Base-by-base conservation (phyloP, 257 asterid genomes). In the Hygrophila difformis region DNA sequence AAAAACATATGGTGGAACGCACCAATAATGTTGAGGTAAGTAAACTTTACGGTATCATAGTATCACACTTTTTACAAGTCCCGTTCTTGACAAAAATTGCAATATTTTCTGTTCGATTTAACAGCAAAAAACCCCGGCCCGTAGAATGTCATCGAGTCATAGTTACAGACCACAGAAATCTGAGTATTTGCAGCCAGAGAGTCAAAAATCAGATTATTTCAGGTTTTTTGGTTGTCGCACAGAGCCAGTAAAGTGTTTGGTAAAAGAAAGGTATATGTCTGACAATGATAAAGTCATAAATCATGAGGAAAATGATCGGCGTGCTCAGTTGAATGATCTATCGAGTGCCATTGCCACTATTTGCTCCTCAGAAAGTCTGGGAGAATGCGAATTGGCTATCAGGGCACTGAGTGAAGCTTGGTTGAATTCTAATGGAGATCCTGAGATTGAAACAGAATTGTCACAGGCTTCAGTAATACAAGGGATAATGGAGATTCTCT, bases 371-470 rank as follows among this genome's bases (percentile, higher is more conserved):
- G 73, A 67, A 22, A 79, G 72, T 72, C 59, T 82, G 12, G 19
- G 34, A 3, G 84, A 86, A 2, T 77, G 96, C 41, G 94, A 82
- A 69, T 35, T 33, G 49, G 94, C 93, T 0, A 59, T 82, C 38
- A 84, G 93, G 12, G 44, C 47, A 38, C 44, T 86, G 15, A 51
- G 87, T 17, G 69, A 82, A 26, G 64, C 68, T n/a, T 86, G 93
- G 87, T 66, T 82, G n/a, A 58, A 75, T 41, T 65, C 76, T 19
- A 54, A 51, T 6, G 69, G 66, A n/a, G 81, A 65, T 61, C 17
- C 58, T 2, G 55, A 34, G 8, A 57, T 56, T 12, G 81, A 68
- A 60, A 55, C 26, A 3, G 65, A 51, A 9, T 51, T 75, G 11
- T 82, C 94, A 33, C 68, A 66, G 41, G 44, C 55, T 33, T 63